Conservation (phyloP, 371 early-diverging fungal species). For the Mortierella sp. region DNA sequence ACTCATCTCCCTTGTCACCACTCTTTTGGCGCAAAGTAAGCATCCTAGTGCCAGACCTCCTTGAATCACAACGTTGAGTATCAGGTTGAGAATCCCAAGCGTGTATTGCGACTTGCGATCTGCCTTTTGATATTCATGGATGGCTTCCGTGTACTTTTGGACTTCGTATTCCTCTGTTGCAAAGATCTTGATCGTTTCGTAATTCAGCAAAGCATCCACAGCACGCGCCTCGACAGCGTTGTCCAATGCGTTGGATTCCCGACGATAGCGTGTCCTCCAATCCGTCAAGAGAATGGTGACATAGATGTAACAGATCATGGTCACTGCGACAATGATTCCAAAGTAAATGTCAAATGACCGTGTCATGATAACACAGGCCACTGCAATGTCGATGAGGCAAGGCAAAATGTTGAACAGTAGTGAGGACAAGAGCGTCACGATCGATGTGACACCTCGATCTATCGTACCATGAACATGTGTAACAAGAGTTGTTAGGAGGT, state of each 20-base stretch:
- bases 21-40: constrained; percentile 82
- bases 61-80: constrained; percentile 88
- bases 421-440: constrained; percentile 83
- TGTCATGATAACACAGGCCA: constrained; percentile 82
- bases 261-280: constrained; percentile 90
- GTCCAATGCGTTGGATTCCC: constrained; percentile 79
- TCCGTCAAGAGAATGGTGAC: constrained; percentile 89
- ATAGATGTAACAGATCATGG: constrained; percentile 88
- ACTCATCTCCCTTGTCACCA: constrained; percentile 74
- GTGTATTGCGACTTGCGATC: constrained; percentile 79
- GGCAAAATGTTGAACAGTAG: constrained; percentile 92
- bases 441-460: constrained; percentile 89
- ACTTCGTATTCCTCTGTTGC: constrained; percentile 85
- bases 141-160: constrained; percentile 76
- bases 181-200: constrained; percentile 96
- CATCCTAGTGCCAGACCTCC: constrained; percentile 81
- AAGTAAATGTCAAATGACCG: constrained; percentile 78
- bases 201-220: constrained; percentile 96
- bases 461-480: no score
- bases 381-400: constrained; percentile 83
- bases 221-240: constrained; percentile 79
- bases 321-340: constrained; percentile 85
- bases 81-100: constrained; percentile 81
- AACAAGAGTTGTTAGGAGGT: no score
- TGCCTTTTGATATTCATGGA: constrained; percentile 83